Evolutionary conservation across 2,329 filamentous ascomycete genomes (phyloP).

Genomic region (Ceratocystis cubensis): DNA sequence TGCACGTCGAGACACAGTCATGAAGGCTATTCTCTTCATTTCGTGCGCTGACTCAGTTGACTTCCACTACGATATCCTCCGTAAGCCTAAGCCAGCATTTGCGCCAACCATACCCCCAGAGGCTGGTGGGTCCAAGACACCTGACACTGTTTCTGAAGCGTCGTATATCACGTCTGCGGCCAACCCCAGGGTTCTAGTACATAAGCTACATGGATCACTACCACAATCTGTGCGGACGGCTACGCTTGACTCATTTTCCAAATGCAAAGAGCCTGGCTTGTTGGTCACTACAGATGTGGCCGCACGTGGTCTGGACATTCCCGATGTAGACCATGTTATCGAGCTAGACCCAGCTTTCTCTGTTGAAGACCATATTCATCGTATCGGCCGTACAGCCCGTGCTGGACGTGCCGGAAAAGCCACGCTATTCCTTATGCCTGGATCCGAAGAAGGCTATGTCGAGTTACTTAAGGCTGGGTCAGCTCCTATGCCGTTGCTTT

Average conservation of each 20-base stretch:
- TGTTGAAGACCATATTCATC: slow-evolving; percentile 84
- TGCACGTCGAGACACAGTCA: slow-evolving; percentile 74
- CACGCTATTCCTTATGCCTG: slow-evolving; percentile 78
- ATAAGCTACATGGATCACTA: slow-evolving; percentile 85
- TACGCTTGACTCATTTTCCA: slow-evolving; percentile 69
- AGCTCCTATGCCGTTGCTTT: slow-evolving; percentile 39
- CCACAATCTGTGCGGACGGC: slow-evolving; percentile 76
- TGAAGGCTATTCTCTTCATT: slow-evolving; percentile 95
- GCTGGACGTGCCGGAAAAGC: slow-evolving; percentile 80
- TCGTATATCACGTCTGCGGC: slow-evolving; percentile 61
- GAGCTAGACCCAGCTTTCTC: slow-evolving; percentile 96
- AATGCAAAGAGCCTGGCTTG: slow-evolving; percentile 61
- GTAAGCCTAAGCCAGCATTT: slow-evolving; percentile 21
- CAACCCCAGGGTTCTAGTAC: slow-evolving; percentile 60
- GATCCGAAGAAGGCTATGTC: slow-evolving; percentile 84
- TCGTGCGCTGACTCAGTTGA: slow-evolving; percentile 95
- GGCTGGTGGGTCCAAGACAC: slow-evolving; percentile 24
- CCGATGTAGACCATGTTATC: slow-evolving; percentile 85
- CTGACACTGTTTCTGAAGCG: slow-evolving; percentile 54
- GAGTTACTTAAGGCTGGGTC: slow-evolving; percentile 47
- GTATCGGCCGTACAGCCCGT: slow-evolving; percentile 87
- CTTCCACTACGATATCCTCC: slow-evolving; percentile 80
- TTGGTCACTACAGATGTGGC: slow-evolving; percentile 92
- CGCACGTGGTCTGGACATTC: slow-evolving; percentile 86
- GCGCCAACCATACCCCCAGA: slow-evolving; percentile 21